phyloP scores from a whole-genome alignment of 1,139 yeast species.

The Dujonia santamariae region DNA sequence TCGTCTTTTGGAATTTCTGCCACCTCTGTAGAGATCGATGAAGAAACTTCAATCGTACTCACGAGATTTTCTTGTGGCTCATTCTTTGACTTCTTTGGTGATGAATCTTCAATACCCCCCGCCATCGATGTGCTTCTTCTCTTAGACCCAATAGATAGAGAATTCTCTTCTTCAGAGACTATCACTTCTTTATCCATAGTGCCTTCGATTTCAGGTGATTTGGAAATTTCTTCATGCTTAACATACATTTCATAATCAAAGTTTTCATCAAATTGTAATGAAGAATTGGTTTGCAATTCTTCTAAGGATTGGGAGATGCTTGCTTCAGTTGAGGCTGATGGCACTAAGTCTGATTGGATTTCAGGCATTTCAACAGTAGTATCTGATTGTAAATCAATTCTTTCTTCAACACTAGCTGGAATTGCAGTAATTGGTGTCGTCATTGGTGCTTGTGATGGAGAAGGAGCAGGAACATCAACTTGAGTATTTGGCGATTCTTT shows the following conservation, averaged over 20 bases:
- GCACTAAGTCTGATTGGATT: not conserved
- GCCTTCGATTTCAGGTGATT: constrained; percentile 4
- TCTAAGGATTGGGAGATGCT: constrained; percentile 1
- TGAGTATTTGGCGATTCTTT: not conserved
- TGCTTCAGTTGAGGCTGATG: not conserved
- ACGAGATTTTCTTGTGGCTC: not conserved
- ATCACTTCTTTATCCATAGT: constrained; percentile 1
- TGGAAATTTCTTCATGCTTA: constrained; percentile 1
- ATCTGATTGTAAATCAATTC: not conserved
- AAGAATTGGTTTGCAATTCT: constrained; percentile 1
- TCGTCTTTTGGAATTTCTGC: not conserved
- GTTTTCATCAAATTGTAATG: constrained; percentile 2
- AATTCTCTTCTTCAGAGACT: too few species aligned
- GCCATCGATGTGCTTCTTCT: too few species aligned
- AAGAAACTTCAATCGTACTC: too few species aligned
- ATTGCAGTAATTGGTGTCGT: too few species aligned
- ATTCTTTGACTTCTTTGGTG: not conserved
- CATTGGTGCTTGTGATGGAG: too few species aligned
- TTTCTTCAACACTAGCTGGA: not conserved
- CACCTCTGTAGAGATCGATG: not conserved
- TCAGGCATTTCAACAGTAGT: not conserved
- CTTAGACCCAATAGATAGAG: too few species aligned
- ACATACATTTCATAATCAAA: constrained; percentile 3
- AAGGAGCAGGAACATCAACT: too few species aligned
- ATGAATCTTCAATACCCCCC: too few species aligned